These are phyloP conservation scores for Lentinus brumalis DNA, from an alignment of 768 basidiomycete species.

Conservation along the genomic window DNA sequence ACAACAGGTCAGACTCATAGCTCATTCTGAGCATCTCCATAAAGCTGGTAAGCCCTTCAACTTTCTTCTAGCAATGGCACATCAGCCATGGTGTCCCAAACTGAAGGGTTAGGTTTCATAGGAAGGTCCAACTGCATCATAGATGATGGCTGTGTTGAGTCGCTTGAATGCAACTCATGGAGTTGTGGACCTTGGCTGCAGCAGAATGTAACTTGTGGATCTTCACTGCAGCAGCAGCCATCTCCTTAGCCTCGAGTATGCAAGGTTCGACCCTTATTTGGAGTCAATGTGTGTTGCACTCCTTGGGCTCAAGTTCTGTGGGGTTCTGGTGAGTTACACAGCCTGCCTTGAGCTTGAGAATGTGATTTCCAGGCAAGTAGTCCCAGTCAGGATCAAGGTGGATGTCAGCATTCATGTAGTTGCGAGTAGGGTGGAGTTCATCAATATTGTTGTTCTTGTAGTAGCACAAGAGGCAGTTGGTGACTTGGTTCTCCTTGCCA, in stretches of 20 bases:
- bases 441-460: conserved; percentile 30
- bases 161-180: no score
- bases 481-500: conserved; percentile 32
- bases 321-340: background rate
- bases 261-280: background rate
- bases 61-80: background rate
- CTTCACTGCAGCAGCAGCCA: background rate
- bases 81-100: background rate
- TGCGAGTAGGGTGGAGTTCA: background rate
- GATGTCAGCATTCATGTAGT: conserved; percentile 4
- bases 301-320: background rate
- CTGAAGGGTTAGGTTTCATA: background rate
- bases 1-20: conserved; percentile 18
- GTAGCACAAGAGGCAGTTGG: conserved; percentile 33
- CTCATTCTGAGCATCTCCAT: background rate
- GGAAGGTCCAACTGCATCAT: no score
- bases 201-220: no score
- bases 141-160: no score
- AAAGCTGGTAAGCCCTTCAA: background rate
- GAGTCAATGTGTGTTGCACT: background rate
- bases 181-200: no score
- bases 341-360: background rate
- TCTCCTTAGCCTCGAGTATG: background rate
- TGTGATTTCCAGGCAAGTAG: background rate
- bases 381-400: conserved; percentile 10